These are phyloP conservation scores for Trichosporon ovoides DNA, from an alignment of 1,284 basidiomycete genomes.

Conservation along the genomic window DNA sequence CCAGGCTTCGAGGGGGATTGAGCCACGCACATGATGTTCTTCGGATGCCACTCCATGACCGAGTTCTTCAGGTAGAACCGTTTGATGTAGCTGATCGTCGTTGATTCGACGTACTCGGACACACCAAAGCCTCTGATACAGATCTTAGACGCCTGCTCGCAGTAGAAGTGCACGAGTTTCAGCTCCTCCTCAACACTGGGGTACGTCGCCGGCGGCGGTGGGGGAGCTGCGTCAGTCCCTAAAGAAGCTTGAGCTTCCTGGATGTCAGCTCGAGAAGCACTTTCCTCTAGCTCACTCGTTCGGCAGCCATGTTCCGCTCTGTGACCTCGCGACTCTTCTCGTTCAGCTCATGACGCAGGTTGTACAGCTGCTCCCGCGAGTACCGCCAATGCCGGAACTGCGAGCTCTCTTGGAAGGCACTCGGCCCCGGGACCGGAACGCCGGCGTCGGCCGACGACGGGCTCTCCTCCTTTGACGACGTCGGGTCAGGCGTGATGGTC, in stretches of 20 bases:
- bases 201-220: conserved; percentile 53
- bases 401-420: conserved; percentile 72
- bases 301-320: conserved; percentile 66
- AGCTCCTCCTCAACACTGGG: conserved; percentile 77
- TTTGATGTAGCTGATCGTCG: conserved; percentile 86
- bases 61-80: conserved; percentile 97
- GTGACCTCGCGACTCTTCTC: conserved; percentile 68
- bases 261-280: not conserved
- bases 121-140: conserved; percentile 74
- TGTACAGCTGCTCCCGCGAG: conserved; percentile 60
- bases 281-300: conserved; percentile 65
- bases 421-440: conserved; percentile 18
- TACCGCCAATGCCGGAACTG: conserved; percentile 85
- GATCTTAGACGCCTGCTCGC: conserved; percentile 76
- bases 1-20: no score
- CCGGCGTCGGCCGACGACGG: not conserved
- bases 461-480: not conserved
- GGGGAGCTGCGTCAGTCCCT: conserved; percentile 12
- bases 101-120: conserved; percentile 87
- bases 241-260: conserved; percentile 35
- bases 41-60: conserved; percentile 98
- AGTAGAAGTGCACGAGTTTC: conserved; percentile 81
- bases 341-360: conserved; percentile 64
- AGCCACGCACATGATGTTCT: conserved; percentile 92
- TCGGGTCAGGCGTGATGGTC: not conserved